Percentiles rank a stretch among this genome's conserved stretches.
These are phyloP conservation scores for Fusarium caatingaense DNA, from an alignment of 2,329 filamentous ascomycete species.

Conservation along the genomic window DNA sequence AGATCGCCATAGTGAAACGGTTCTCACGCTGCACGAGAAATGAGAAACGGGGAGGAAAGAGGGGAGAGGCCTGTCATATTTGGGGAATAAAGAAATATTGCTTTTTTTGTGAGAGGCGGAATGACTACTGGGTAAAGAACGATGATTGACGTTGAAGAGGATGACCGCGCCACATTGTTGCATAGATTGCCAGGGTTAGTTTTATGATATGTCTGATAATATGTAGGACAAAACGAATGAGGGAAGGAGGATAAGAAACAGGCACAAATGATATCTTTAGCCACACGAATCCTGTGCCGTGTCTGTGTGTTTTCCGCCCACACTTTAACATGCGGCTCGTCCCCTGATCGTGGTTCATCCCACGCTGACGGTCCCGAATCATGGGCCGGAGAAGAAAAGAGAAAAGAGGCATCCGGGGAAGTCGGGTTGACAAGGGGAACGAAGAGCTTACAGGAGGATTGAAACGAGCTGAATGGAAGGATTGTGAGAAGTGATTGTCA, in stretches of 20 bases:
- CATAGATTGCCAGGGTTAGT: background rate
- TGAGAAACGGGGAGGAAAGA: background rate
- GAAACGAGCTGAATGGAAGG: conserved; percentile 2
- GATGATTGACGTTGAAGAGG: background rate
- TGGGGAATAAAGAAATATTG: conserved; percentile 12
- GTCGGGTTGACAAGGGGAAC: background rate
- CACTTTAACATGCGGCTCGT: background rate
- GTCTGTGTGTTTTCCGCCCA: background rate
- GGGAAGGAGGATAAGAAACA: background rate
- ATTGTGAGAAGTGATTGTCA: conserved; percentile 17
- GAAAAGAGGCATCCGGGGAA: conserved; percentile 12
- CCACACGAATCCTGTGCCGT: background rate
- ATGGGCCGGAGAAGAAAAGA: background rate
- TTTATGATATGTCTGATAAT: conserved; percentile 9
- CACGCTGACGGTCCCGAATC: background rate
- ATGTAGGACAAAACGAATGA: background rate
- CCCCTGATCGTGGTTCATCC: background rate
- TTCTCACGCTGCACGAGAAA: background rate
- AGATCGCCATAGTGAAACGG: conserved; percentile 23
- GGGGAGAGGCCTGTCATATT: conserved; percentile 4
- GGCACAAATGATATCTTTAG: background rate
- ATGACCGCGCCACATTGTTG: background rate
- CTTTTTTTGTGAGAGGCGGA: conserved; percentile 1
- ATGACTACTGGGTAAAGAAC: background rate
- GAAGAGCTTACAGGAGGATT: conserved; percentile 1